phyloP scores from a whole-genome alignment of 1,284 basidiomycete genomes.

The Cryptococcus sp. region DNA sequence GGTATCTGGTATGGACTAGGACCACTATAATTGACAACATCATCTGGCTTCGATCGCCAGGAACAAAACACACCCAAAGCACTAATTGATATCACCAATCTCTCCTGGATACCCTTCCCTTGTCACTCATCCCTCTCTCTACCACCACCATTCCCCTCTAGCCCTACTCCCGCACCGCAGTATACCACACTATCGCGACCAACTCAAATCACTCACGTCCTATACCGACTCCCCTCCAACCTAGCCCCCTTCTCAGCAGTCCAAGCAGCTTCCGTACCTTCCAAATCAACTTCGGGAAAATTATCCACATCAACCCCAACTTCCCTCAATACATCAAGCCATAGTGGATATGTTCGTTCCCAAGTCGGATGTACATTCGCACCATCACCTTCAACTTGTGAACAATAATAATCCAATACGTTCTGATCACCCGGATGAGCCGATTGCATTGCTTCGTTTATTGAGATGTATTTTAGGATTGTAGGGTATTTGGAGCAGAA shows the following conservation, averaged over 20 bases:
- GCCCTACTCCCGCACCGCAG: background rate
- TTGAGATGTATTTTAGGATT: conserved; percentile 36
- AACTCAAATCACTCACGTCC: conserved; percentile 4
- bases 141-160: no score
- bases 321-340: conserved; percentile 27
- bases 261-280: background rate
- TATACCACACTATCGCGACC: background rate
- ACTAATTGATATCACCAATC: no score
- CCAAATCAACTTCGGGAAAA: background rate
- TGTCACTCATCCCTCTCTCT: no score
- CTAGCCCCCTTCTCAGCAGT: background rate
- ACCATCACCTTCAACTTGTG: conserved; percentile 27
- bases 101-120: no score
- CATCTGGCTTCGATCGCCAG: no score
- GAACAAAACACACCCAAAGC: no score
- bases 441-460: conserved; percentile 25
- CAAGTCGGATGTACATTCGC: conserved; percentile 44
- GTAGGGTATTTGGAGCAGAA: conserved; percentile 30
- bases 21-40: no score
- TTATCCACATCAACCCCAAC: conserved; percentile 25
- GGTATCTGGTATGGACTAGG: no score
- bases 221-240: background rate
- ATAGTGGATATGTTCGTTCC: conserved; percentile 44
- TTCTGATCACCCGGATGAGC: conserved; percentile 5
- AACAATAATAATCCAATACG: background rate